Evolutionary conservation across 1,284 basidiomycete genomes (phyloP), one percentile per base, ranked within the genome.

Genomic region (Boletus semigastroideus): DNA sequence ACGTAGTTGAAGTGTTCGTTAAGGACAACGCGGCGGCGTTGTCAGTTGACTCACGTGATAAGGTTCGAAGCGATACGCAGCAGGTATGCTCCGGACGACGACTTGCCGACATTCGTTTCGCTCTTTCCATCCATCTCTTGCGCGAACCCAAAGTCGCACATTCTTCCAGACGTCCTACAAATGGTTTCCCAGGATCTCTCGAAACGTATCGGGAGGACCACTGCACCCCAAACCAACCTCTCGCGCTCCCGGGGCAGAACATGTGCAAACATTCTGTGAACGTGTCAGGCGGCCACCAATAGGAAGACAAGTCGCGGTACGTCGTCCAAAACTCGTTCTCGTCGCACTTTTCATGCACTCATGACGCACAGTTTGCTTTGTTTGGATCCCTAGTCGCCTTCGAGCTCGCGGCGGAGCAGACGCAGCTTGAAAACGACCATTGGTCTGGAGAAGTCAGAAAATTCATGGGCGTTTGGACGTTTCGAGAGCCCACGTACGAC

Each of bases 271-370:
- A 2, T 77, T 77, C 49, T 58, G 61, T 22, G 72, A 74, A 17
- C 61, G 61, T 4, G 60, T 78, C 42, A 59, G 64, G 48, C 56
- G 64, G 19, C 72, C 76, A n/a, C 58, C 60, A 16, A 65, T 75
- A 56, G 52, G 70, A 30, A 70, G 65, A 16, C 78, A 78, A 50
- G 60, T 78, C 9, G 48, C 71, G 28, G 76, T 77, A 46, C 40
- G 77, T 59, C 19, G n/a, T 46, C 12, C 20, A 0, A 6, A 4
- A n/a, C 17, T 44, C 12, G 1, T 33, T 13, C 7, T 16, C 1
- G 2, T 3, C n/a, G n/a, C 40, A 17, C 42, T 27, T 48, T 42
- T 50, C n/a, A 51, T 45, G 37, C 3, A 31, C n/a, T 12, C 22
- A 6, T 17, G n/a, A 5, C 39, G 8, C 14, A 2, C 11, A 77